Base-by-base conservation (phyloP, 495 filamentous ascomycete genomes). In the Podospora anserina region DNA sequence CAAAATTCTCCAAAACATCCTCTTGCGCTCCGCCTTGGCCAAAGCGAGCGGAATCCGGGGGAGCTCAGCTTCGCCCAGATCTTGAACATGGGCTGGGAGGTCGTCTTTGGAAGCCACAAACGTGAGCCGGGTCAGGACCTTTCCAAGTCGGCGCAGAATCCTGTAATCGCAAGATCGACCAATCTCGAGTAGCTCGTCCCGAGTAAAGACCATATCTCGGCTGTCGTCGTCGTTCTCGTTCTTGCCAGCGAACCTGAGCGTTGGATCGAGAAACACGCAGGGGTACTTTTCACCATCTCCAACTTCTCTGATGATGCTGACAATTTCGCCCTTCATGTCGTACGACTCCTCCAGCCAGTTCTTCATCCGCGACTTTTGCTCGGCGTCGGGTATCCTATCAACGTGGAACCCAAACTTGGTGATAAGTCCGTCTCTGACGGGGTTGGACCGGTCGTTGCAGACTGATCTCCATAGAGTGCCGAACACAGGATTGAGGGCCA, bases 221-320 rank as follows among this genome's bases (percentile, higher is more conserved):
- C 56, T 65, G 9, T 72, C 72, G 5, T 74, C 73, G 2, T 70
- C 71, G 7, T 73, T 67, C 15, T 61, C 65, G 3, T 64, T 39
- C 20, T 65, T 65, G 20, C 53, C 68, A 1, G 49, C 55, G 69
- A 82, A 82, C 7, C 69, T 63, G 39, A 80, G 65, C 1, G 82
- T 83, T 2, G 82, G 82, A 63, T 83, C 81, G 5, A 84, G 77
- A 63, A 79, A 82, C 18, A 84, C 80, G 71, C 85, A 87, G 3
- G 80, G 81, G 75, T 82, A 88, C 58, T 78, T 77, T 19, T 83
- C 69, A 2, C 70, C 74, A 26, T 77, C 73, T 0, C 82, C 76
- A 16, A 88, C 79, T 1, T 68, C 55, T 53, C 80, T 68, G 70
- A 88, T 82, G 30, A 82, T 71, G 1, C 74, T 69, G 2, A 69